A percentile compares a stretch with the other conserved stretches of the same genome.
Conservation (phyloP, 2,329 filamentous ascomycete genomes). For the Fusarium duplospermum region DNA sequence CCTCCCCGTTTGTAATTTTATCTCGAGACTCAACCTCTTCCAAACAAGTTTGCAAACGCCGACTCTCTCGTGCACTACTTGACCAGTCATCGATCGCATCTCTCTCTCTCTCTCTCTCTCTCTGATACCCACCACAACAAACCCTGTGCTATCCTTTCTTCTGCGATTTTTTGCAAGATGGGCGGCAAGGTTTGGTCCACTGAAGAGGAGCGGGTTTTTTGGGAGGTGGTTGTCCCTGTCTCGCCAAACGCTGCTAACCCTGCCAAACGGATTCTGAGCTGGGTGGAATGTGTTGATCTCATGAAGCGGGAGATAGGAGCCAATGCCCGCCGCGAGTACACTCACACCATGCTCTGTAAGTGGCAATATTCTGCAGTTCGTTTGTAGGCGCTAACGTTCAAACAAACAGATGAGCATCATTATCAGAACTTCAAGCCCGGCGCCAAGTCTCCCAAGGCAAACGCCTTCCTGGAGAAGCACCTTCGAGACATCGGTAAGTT, state of each 20-base stretch:
- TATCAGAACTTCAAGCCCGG: slow-evolving; percentile 57
- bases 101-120: not conserved
- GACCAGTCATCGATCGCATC: not conserved
- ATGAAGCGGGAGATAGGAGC: slow-evolving; percentile 54
- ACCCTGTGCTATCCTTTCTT: not conserved
- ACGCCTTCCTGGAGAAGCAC: slow-evolving; percentile 50
- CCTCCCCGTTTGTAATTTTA: slow-evolving; percentile 1
- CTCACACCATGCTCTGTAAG: slow-evolving; percentile 52
- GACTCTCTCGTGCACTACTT: not conserved
- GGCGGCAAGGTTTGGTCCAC: slow-evolving; percentile 63
- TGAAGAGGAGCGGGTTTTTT: slow-evolving; percentile 63
- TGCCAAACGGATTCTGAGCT: slow-evolving; percentile 42
- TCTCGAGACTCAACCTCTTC: slow-evolving; percentile 12
- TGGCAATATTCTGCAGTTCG: not conserved
- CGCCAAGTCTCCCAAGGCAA: slow-evolving; percentile 52
- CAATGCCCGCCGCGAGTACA: slow-evolving; percentile 54
- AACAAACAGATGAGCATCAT: slow-evolving; percentile 57
- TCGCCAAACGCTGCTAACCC: slow-evolving; percentile 50
- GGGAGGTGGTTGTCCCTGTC: slow-evolving; percentile 53
- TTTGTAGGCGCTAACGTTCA: slow-evolving; percentile 17
- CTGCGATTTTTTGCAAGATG: slow-evolving; percentile 50
- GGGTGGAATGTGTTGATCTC: slow-evolving; percentile 51
- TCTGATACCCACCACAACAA: not conserved
- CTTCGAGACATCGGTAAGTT: slow-evolving; percentile 40
- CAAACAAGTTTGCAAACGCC: slow-evolving; percentile 18